Percentiles rank a stretch among this genome's conserved stretches.
phyloP scores from a whole-genome alignment of 2,329 filamentous ascomycete species.

The Shiraia sp. region DNA sequence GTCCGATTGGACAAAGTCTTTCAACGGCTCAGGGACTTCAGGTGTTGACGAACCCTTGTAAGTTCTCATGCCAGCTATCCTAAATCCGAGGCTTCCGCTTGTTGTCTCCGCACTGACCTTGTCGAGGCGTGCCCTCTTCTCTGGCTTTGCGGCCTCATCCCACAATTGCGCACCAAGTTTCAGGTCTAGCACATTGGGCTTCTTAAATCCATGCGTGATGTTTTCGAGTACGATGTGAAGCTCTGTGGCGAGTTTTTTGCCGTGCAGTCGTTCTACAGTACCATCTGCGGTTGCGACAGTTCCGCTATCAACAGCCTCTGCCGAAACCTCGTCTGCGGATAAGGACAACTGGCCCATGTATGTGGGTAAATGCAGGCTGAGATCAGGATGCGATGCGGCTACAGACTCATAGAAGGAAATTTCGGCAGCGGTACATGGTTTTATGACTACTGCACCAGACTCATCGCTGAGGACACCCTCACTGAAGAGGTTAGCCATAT shows the following conservation, averaged over 20 bases:
- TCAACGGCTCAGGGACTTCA: slow-evolving; percentile 28
- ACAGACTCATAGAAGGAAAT: slow-evolving; percentile 86
- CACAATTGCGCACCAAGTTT: slow-evolving; percentile 88
- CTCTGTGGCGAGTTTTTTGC: slow-evolving; percentile 72
- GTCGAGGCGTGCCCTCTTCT: slow-evolving; percentile 64
- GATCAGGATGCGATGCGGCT: slow-evolving; percentile 67
- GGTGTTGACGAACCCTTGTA: slow-evolving; percentile 46
- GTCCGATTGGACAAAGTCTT: slow-evolving; percentile 43
- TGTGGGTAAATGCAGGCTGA: slow-evolving; percentile 79
- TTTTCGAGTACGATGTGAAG: slow-evolving; percentile 85
- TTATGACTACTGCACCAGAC: slow-evolving; percentile 85
- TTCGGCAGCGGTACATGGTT: slow-evolving; percentile 86
- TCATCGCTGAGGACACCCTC: slow-evolving; percentile 87
- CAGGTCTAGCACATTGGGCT: slow-evolving; percentile 88
- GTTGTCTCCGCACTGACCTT: slow-evolving; percentile 63
- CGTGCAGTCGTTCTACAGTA: slow-evolving; percentile 50
- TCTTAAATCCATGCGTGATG: slow-evolving; percentile 75
- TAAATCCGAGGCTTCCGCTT: slow-evolving; percentile 62
- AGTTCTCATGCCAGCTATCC: slow-evolving; percentile 68
- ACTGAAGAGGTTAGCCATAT: slow-evolving; percentile 52
- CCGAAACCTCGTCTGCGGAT: slow-evolving; percentile 22
- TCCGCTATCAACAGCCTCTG: slow-evolving; percentile 26
- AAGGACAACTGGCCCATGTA: slow-evolving; percentile 81
- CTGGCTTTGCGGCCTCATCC: slow-evolving; percentile 68
- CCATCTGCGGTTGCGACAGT: slow-evolving; percentile 31